Conservation (phyloP, 805 yeast genomes). For the Candida tallmaniae region DNA sequence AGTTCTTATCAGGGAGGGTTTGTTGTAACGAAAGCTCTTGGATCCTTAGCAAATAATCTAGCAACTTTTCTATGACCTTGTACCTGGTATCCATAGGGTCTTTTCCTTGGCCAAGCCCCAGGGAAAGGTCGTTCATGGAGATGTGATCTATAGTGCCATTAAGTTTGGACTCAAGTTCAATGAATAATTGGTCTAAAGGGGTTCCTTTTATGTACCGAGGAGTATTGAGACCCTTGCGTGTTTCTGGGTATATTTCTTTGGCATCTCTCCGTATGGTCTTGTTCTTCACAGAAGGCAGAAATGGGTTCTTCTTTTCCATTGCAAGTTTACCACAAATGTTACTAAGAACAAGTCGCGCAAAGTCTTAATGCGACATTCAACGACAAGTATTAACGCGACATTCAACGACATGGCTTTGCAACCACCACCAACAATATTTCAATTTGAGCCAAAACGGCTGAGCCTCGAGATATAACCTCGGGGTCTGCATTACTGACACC, state of each 20-base stretch:
- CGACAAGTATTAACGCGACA: too few relatives aligned
- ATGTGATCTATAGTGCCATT: conserved; percentile 21
- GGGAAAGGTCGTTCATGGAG: conserved; percentile 14
- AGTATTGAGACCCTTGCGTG: conserved; percentile 29
- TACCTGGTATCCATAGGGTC: conserved; percentile 8
- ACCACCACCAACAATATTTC: too few relatives aligned
- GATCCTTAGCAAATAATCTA: conserved; percentile 33
- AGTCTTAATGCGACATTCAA: too few relatives aligned
- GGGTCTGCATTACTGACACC: too few relatives aligned
- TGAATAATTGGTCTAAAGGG: conserved; percentile 34
- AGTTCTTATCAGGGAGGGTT: conserved; percentile 19
- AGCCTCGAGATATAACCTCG: too few relatives aligned
- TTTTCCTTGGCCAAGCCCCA: neutral
- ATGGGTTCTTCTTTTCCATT: conserved; percentile 26
- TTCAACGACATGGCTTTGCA: too few relatives aligned
- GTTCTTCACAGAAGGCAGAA: conserved; percentile 17
- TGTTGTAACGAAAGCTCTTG: conserved; percentile 32
- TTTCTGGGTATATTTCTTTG: conserved; percentile 23
- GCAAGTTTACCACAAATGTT: too few relatives aligned
- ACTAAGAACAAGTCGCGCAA: too few relatives aligned
- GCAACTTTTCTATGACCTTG: conserved; percentile 24
- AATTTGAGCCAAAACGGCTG: too few relatives aligned
- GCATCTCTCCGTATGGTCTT: conserved; percentile 27
- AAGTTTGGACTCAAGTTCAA: conserved; percentile 21
- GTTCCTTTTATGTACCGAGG: conserved; percentile 23